A percentile compares a stretch with the other conserved stretches of the same genome.
phyloP scores from a whole-genome alignment of 2,329 filamentous ascomycete species.

The Pseudogymnoascus sp. region DNA sequence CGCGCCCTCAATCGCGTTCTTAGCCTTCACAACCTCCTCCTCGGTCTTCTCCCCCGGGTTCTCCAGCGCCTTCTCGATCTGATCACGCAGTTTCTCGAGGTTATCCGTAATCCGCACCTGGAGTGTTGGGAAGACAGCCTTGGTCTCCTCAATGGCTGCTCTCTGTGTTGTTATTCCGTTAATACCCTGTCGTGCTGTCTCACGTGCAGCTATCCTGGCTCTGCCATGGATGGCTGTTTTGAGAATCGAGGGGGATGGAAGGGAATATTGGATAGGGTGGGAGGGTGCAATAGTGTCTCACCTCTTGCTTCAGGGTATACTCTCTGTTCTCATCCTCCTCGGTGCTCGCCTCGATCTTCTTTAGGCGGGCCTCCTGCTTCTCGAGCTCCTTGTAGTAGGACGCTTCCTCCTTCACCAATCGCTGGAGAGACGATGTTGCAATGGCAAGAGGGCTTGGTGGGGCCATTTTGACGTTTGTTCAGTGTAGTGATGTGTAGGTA shows the following conservation, averaged over 20 bases:
- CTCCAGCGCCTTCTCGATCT: conserved; percentile 57
- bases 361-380: conserved; percentile 63
- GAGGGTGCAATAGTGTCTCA: conserved; percentile 33
- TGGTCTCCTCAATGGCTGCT: conserved; percentile 72
- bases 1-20: conserved; percentile 36
- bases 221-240: background rate
- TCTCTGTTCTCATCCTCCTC: conserved; percentile 65
- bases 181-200: background rate
- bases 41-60: conserved; percentile 36
- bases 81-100: conserved; percentile 63
- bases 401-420: conserved; percentile 83
- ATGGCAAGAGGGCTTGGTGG: conserved; percentile 70
- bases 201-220: background rate
- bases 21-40: conserved; percentile 49
- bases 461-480: conserved; percentile 48
- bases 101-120: conserved; percentile 63
- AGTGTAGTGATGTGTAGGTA: background rate
- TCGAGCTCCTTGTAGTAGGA: conserved; percentile 83
- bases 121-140: conserved; percentile 68
- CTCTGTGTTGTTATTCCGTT: conserved; percentile 15
- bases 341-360: conserved; percentile 42
- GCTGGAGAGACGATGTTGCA: conserved; percentile 67
- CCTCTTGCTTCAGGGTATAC: conserved; percentile 80
- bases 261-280: background rate
- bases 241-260: background rate